Evolutionary conservation across 1,284 basidiomycete species (phyloP).

Genomic region (Pseudozyma thailandica): DNA sequence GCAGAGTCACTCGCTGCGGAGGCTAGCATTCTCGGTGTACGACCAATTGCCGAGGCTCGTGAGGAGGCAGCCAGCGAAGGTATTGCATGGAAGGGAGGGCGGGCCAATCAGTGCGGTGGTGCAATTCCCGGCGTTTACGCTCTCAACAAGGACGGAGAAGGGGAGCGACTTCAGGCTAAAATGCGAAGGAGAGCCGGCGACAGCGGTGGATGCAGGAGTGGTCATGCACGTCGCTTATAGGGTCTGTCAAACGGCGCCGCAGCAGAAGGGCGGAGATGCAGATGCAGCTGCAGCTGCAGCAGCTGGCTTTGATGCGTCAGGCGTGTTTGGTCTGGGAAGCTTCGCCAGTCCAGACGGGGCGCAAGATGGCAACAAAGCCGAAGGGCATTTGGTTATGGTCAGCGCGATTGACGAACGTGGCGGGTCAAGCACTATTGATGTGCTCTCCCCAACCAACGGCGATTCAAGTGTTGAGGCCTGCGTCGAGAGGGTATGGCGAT

Average conservation of each 20-base stretch:
- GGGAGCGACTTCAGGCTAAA: constrained; percentile 17
- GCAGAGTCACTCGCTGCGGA: constrained; percentile 19
- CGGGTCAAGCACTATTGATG: constrained; percentile 22
- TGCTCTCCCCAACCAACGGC: constrained; percentile 8
- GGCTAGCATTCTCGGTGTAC: constrained; percentile 46
- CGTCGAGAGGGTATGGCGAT: constrained; percentile 42
- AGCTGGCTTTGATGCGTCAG: not conserved
- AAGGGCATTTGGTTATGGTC: constrained; percentile 31
- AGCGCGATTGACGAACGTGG: constrained; percentile 53
- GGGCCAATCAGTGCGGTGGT: constrained; percentile 35
- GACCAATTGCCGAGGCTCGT: constrained; percentile 47
- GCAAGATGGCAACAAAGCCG: not conserved
- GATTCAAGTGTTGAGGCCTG: constrained; percentile 20
- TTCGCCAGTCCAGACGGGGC: constrained; percentile 1
- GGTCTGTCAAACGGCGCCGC: constrained; percentile 7
- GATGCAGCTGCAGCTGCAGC: not conserved
- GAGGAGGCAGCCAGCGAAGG: constrained; percentile 35
- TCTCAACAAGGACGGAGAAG: constrained; percentile 8
- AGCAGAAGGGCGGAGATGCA: not conserved
- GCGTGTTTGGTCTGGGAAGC: constrained; percentile 2
- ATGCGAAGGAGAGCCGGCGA: constrained; percentile 20
- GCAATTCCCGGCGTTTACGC: constrained; percentile 49
- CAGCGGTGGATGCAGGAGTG: constrained; percentile 32
- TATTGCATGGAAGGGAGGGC: constrained; percentile 35
- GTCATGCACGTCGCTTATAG: constrained; percentile 47